These are phyloP conservation scores for Priceomyces medius DNA, from an alignment of 805 yeast species.

Conservation along the genomic window DNA sequence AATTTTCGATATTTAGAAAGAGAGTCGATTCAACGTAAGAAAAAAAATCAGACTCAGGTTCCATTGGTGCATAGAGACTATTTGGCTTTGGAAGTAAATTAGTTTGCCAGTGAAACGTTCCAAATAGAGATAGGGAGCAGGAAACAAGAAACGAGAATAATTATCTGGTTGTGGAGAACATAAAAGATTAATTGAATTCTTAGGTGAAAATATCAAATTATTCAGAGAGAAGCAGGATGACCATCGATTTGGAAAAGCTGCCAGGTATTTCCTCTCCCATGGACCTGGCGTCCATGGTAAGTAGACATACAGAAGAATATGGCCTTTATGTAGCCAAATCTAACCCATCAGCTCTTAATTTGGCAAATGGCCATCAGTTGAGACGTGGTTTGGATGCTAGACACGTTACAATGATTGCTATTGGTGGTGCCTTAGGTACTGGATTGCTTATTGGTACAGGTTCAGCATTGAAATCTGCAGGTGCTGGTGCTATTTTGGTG, in stretches of 20 bases:
- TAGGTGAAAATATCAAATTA: too few species aligned
- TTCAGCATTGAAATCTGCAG: slow-evolving; percentile 64
- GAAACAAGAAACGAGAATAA: too few species aligned
- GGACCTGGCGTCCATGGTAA: slow-evolving; percentile 29
- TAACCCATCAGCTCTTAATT: slow-evolving; percentile 32
- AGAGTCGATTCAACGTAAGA: neutral
- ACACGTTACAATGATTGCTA: slow-evolving; percentile 70
- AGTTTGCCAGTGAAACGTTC: too few species aligned
- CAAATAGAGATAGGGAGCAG: too few species aligned
- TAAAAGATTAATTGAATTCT: too few species aligned
- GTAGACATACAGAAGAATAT: slow-evolving; percentile 49
- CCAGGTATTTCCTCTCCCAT: neutral
- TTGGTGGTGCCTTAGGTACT: slow-evolving; percentile 83
- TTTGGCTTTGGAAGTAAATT: too few species aligned
- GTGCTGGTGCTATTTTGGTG: slow-evolving; percentile 64
- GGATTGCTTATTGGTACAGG: slow-evolving; percentile 80
- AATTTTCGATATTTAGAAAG: neutral
- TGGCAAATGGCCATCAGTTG: slow-evolving; percentile 46
- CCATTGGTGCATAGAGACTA: too few species aligned
- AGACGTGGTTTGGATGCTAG: slow-evolving; percentile 50
- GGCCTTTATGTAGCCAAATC: slow-evolving; percentile 46
- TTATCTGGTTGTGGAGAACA: too few species aligned
- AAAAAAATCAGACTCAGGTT: neutral
- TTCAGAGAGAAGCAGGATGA: slow-evolving; percentile 9
- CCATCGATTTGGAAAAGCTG: slow-evolving; percentile 15